Conservation (phyloP, 108 stramenopile species). For the Skeletonema costatum region DNA sequence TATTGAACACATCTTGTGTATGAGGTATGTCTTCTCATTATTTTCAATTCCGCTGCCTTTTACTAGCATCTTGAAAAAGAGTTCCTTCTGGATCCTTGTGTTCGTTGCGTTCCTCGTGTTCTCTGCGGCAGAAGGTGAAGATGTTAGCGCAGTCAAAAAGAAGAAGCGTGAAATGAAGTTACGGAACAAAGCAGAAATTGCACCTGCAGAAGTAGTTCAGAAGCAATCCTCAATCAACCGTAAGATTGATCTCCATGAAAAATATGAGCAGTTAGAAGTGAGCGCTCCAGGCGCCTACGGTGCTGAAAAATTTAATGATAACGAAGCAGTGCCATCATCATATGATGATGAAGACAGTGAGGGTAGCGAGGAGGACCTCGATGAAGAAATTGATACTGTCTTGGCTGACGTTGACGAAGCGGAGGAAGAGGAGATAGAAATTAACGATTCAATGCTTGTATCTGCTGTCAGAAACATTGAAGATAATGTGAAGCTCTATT, state of each 20-base stretch:
- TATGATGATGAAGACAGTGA: background rate
- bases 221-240: slow-evolving; percentile 4
- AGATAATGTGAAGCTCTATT: slow-evolving; percentile 35
- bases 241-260: slow-evolving; percentile 12
- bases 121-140: background rate
- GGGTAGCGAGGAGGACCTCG: slow-evolving; percentile 26
- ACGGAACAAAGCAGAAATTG: slow-evolving; percentile 30
- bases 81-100: slow-evolving; percentile 11
- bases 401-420: slow-evolving; percentile 37
- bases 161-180: slow-evolving; percentile 13
- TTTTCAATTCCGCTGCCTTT: background rate
- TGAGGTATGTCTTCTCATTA: background rate
- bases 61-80: slow-evolving; percentile 11
- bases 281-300: background rate
- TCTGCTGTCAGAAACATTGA: slow-evolving; percentile 42
- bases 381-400: slow-evolving; percentile 22
- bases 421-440: slow-evolving; percentile 48
- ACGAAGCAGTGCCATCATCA: background rate
- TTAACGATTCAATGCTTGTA: slow-evolving; percentile 37
- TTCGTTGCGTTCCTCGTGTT: slow-evolving; percentile 18
- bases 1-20: background rate
- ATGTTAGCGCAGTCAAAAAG: background rate
- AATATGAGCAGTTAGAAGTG: background rate
- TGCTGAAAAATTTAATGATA: background rate
- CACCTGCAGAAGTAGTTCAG: slow-evolving; percentile 15